These are phyloP conservation scores for Diaporthe destruens DNA, from an alignment of 2,329 filamentous ascomycete species.

Conservation along the genomic window DNA sequence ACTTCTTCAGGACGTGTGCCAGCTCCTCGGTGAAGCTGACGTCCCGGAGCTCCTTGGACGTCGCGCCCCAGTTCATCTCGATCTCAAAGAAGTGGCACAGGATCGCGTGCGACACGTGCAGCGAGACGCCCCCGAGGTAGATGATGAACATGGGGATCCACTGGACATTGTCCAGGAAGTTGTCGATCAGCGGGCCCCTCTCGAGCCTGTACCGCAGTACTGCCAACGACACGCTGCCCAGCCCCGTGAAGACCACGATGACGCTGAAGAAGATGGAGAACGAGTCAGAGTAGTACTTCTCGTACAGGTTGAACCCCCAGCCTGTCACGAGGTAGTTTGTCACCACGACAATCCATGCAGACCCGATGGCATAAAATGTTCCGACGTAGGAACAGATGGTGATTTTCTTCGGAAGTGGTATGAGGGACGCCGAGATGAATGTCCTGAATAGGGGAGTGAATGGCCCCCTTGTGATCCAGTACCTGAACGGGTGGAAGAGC, in stretches of 20 bases:
- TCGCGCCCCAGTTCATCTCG: conserved; percentile 66
- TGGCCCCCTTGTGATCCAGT: conserved; percentile 72
- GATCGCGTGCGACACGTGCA: conserved; percentile 57
- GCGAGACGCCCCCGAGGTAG: conserved; percentile 59
- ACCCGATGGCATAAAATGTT: conserved; percentile 49
- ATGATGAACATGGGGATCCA: conserved; percentile 62
- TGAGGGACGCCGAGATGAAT: conserved; percentile 70
- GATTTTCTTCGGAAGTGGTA: conserved; percentile 63
- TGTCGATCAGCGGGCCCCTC: background rate
- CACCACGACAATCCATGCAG: conserved; percentile 45
- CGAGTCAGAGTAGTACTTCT: conserved; percentile 76
- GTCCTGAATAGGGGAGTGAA: conserved; percentile 74
- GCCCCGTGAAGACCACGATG: conserved; percentile 72
- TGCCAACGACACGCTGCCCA: conserved; percentile 72
- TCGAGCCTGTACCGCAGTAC: conserved; percentile 72
- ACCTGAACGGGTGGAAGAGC: conserved; percentile 75
- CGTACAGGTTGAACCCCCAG: conserved; percentile 76
- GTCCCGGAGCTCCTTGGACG: conserved; percentile 69
- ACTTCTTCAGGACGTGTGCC: conserved; percentile 65
- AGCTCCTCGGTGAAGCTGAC: conserved; percentile 70
- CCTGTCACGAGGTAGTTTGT: conserved; percentile 61
- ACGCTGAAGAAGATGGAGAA: conserved; percentile 75
- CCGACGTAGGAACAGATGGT: conserved; percentile 57
- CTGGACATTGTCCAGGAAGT: conserved; percentile 68
- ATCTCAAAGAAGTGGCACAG: conserved; percentile 58